Percentiles rank a stretch among this genome's conserved stretches.
phyloP scores from a whole-genome alignment of 768 basidiomycete genomes.

The Tremella yokohamensis region DNA sequence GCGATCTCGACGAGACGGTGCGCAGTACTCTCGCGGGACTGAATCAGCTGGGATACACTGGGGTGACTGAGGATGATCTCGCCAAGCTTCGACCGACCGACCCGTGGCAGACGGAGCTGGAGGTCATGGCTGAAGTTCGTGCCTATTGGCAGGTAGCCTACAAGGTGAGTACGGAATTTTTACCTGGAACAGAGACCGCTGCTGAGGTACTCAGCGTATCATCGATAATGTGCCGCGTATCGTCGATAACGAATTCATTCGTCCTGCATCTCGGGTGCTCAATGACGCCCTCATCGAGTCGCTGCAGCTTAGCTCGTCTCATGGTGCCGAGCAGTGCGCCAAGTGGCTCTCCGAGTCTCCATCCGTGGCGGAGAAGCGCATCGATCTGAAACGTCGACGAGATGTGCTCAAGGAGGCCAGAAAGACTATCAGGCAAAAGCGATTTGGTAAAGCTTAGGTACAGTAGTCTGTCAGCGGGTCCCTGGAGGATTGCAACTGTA shows the following conservation, averaged over 20 bases:
- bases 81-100: conserved; percentile 4
- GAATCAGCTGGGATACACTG: neutral
- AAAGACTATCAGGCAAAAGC: too few species aligned
- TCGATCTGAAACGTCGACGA: too few species aligned
- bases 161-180: conserved; percentile 52
- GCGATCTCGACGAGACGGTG: neutral
- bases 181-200: too few species aligned
- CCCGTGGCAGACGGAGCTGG: conserved; percentile 55
- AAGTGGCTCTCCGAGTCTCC: too few species aligned
- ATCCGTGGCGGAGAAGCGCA: too few species aligned
- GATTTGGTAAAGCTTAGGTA: too few species aligned
- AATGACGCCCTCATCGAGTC: conserved; percentile 45
- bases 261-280: conserved; percentile 51
- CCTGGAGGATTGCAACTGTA: too few species aligned
- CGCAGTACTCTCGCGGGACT: conserved; percentile 36
- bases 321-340: too few species aligned
- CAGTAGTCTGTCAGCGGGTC: too few species aligned
- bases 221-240: conserved; percentile 59
- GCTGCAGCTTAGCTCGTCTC: too few species aligned
- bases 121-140: conserved; percentile 59
- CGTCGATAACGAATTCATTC: conserved; percentile 56
- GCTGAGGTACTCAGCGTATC: conserved; percentile 54
- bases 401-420: too few species aligned
- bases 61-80: conserved; percentile 8
- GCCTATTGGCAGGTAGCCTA: conserved; percentile 61